A percentile compares a stretch with the other conserved stretches of the same genome.
Evolutionary conservation across 192 early-diverging fungal genomes (phyloP).

Genomic region (Coemansia sp.): DNA sequence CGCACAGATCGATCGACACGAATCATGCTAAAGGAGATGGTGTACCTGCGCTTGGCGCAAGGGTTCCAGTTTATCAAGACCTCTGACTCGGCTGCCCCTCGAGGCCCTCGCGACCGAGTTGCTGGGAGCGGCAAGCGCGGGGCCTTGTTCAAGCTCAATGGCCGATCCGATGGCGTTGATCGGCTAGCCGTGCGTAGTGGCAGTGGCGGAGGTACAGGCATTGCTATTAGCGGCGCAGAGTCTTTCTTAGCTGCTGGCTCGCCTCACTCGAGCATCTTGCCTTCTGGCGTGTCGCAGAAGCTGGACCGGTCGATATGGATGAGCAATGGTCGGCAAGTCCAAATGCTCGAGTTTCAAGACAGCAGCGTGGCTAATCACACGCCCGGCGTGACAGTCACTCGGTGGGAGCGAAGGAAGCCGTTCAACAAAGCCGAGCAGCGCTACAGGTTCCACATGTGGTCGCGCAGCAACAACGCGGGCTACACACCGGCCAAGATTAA

Average conservation of each 20-base stretch:
- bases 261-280: constrained; percentile 3
- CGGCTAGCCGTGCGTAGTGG: constrained; percentile 2
- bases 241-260: neutral
- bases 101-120: neutral
- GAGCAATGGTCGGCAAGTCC: constrained; percentile 89
- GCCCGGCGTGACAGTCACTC: constrained; percentile 75
- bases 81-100: neutral
- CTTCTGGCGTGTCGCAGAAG: constrained; percentile 10
- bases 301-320: constrained; percentile 60
- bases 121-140: neutral
- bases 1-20: constrained; percentile 44
- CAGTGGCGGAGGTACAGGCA: neutral
- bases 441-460: constrained; percentile 84
- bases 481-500: constrained; percentile 60
- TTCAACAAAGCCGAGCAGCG: constrained; percentile 60
- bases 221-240: neutral
- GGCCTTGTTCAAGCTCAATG: constrained; percentile 7
- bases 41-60: constrained; percentile 85
- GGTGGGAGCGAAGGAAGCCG: constrained; percentile 69
- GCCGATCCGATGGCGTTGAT: neutral
- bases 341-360: constrained; percentile 72
- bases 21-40: constrained; percentile 76
- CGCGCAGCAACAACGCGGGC: constrained; percentile 61
- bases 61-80: constrained; percentile 85
- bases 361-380: constrained; percentile 58